Conservation (phyloP, 2,329 filamentous ascomycete genomes). For the Zymoseptoria tritici region DNA sequence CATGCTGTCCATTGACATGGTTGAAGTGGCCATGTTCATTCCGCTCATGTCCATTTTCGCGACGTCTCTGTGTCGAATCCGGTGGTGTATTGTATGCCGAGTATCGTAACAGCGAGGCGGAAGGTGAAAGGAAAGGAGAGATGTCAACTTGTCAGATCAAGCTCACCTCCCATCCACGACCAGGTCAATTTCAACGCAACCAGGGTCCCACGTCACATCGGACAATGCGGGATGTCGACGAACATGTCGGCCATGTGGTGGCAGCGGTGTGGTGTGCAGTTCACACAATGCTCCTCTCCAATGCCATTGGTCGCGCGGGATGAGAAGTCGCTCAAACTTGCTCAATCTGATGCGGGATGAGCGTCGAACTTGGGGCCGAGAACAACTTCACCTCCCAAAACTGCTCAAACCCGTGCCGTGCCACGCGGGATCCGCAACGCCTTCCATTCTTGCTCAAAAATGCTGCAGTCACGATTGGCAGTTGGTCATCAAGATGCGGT, state of each 20-base stretch:
- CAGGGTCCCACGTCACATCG: too few species aligned
- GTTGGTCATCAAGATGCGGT: neutral
- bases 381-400: neutral
- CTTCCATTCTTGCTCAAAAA: neutral
- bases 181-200: too few species aligned
- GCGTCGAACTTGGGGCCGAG: neutral
- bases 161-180: too few species aligned
- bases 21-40: constrained; percentile 3
- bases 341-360: neutral
- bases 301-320: neutral
- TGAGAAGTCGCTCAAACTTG: neutral
- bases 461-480: neutral
- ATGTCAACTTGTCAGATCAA: too few species aligned
- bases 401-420: neutral
- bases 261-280: neutral
- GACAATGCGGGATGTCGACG: too few species aligned
- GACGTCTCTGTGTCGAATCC: neutral
- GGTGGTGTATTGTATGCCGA: too few species aligned
- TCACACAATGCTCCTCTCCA: neutral
- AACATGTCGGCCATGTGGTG: neutral
- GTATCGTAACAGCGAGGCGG: too few species aligned
- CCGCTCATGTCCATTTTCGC: neutral
- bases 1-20: neutral
- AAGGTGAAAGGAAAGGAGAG: too few species aligned
- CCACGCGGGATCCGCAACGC: neutral